phyloP scores from a whole-genome alignment of 768 basidiomycete species.

The Sutorius australiensis region DNA sequence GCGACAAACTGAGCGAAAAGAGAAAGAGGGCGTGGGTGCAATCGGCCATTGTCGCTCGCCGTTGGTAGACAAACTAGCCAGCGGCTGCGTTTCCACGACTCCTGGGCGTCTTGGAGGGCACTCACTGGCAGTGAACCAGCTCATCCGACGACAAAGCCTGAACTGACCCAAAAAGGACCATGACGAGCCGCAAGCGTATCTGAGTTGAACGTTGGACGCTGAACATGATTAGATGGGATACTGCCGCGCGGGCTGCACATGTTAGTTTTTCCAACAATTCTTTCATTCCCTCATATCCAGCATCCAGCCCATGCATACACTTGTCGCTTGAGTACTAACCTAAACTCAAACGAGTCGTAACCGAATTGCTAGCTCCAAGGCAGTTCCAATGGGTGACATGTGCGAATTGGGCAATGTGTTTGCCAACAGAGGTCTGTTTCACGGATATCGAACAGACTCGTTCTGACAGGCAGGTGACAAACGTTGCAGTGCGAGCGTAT shows the following conservation, averaged over 20 bases:
- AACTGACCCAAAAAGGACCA: not conserved
- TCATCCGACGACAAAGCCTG: not conserved
- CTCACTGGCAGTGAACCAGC: slow-evolving; percentile 6
- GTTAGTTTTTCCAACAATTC: not conserved
- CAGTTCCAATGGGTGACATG: not conserved
- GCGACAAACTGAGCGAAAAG: not conserved
- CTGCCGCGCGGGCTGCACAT: not conserved
- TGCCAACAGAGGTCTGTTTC: slow-evolving; percentile 4
- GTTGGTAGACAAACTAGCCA: not conserved
- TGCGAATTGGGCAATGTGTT: not conserved
- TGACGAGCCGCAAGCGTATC: not conserved
- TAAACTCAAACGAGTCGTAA: not conserved
- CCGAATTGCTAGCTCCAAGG: not conserved
- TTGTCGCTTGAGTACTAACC: not conserved
- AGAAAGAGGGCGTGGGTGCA: not conserved
- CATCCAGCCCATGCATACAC: not conserved
- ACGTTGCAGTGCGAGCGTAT: not conserved
- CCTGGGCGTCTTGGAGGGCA: not conserved
- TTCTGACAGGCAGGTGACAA: slow-evolving; percentile 2
- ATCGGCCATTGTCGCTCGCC: not conserved
- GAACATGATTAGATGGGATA: not conserved
- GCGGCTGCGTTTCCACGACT: not conserved
- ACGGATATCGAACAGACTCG: not conserved
- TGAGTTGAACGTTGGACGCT: not conserved
- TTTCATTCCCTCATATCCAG: not conserved